These are phyloP conservation scores for Lactifluus subvellereus DNA, from an alignment of 768 basidiomycete species.

Conservation along the genomic window DNA sequence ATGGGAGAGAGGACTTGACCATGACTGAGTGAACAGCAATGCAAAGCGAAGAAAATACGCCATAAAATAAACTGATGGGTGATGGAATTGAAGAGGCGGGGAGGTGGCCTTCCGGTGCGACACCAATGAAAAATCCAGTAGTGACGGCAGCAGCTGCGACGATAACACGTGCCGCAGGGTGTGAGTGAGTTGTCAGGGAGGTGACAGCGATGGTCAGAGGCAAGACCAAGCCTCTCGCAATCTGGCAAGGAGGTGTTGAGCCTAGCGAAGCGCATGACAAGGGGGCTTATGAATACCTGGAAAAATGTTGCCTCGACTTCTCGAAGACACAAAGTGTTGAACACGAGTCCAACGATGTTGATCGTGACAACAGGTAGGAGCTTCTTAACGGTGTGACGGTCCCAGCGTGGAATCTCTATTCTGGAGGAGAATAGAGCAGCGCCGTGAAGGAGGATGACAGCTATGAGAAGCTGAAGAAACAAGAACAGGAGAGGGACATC, in stretches of 20 bases:
- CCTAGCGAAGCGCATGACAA: background rate
- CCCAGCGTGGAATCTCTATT: conserved; percentile 53
- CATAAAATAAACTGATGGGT: conserved; percentile 58
- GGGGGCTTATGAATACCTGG: conserved; percentile 41
- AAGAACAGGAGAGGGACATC: conserved; percentile 65
- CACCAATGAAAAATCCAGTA: conserved; percentile 70
- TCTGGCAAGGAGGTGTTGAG: conserved; percentile 37
- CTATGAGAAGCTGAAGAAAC: conserved; percentile 59
- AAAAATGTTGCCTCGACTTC: conserved; percentile 79
- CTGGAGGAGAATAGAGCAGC: conserved; percentile 43
- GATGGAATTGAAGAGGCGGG: conserved; percentile 44
- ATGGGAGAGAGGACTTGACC: conserved; percentile 62
- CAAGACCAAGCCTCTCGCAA: conserved; percentile 78
- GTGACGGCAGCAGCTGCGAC: conserved; percentile 60
- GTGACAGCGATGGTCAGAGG: conserved; percentile 78
- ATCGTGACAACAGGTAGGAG: conserved; percentile 58
- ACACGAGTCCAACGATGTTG: conserved; percentile 69
- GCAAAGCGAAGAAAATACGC: conserved; percentile 64
- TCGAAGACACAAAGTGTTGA: conserved; percentile 73
- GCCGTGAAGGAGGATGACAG: conserved; percentile 56
- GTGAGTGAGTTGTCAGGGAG: conserved; percentile 47
- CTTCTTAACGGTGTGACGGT: conserved; percentile 48
- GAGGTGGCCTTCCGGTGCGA: conserved; percentile 48
- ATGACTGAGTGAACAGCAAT: conserved; percentile 72
- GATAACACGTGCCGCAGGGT: conserved; percentile 51